These are phyloP conservation scores for Metschnikowia cubensis DNA, from an alignment of 805 yeast genomes.

Conservation along the genomic window DNA sequence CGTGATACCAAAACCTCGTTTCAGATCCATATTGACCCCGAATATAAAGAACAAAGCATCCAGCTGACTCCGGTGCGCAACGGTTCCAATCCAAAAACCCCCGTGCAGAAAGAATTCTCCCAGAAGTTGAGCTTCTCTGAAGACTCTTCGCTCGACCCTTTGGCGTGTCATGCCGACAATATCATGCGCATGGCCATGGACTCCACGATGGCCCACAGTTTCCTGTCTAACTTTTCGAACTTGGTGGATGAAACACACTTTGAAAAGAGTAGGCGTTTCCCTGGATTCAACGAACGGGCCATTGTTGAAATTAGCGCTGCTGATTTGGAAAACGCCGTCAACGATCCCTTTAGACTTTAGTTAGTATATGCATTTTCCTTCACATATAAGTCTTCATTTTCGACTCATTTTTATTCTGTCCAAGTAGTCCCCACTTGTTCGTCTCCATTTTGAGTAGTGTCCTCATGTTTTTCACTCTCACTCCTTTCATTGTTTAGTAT, in stretches of 20 bases:
- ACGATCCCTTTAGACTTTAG: constrained; percentile 11
- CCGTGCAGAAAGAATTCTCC: background rate
- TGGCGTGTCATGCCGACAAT: constrained; percentile 45
- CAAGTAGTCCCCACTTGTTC: too few relatives aligned
- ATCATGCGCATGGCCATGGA: constrained; percentile 46
- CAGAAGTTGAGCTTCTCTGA: constrained; percentile 1
- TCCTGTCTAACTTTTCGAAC: constrained; percentile 33
- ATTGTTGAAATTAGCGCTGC: constrained; percentile 35
- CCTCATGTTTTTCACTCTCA: too few relatives aligned
- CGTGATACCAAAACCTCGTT: too few relatives aligned
- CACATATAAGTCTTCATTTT: too few relatives aligned
- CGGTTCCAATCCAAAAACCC: background rate
- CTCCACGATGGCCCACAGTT: constrained; percentile 43
- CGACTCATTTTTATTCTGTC: too few relatives aligned
- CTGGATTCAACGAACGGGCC: constrained; percentile 13
- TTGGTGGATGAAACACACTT: constrained; percentile 30
- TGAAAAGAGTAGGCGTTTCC: constrained; percentile 11
- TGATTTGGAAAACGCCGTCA: constrained; percentile 33
- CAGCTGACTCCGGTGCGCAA: constrained; percentile 1
- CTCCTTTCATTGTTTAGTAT: constrained; percentile 1
- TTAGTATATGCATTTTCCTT: background rate
- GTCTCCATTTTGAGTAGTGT: too few relatives aligned
- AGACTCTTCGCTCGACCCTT: constrained; percentile 29
- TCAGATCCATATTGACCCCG: background rate
- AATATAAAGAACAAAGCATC: background rate